Evolutionary conservation across 352 stramenopile species (phyloP).

Genomic region (Albugo laibachii): DNA sequence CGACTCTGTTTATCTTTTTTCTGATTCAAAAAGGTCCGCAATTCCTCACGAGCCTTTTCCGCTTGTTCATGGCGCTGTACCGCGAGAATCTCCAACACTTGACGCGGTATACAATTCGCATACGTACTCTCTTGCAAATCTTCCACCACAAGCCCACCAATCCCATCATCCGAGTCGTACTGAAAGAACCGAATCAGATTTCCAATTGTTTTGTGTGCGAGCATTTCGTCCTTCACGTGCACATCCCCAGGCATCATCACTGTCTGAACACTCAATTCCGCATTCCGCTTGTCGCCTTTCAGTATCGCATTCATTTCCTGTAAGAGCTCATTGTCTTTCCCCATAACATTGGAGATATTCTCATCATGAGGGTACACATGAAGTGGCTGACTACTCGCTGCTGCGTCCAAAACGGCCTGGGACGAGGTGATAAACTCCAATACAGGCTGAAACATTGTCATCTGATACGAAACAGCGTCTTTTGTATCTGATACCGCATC

Average conservation of each 20-base stretch:
- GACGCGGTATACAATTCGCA: conserved; percentile 56
- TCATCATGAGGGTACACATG: conserved; percentile 64
- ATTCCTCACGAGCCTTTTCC: conserved; percentile 54
- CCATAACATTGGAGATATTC: conserved; percentile 47
- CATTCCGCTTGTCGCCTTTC: conserved; percentile 48
- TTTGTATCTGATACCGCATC: conserved; percentile 9
- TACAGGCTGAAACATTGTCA: conserved; percentile 73
- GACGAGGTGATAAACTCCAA: conserved; percentile 76
- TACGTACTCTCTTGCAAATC: conserved; percentile 64
- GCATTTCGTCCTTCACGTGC: conserved; percentile 39
- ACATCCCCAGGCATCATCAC: conserved; percentile 76
- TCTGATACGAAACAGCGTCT: conserved; percentile 47
- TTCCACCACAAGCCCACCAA: conserved; percentile 62
- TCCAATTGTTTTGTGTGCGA: conserved; percentile 71
- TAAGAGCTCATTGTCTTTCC: conserved; percentile 42
- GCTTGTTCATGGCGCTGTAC: conserved; percentile 60
- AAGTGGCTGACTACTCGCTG: conserved; percentile 51
- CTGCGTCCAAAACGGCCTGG: conserved; percentile 63
- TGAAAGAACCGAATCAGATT: conserved; percentile 81
- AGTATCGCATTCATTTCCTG: conserved; percentile 49
- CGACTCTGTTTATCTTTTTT: conserved; percentile 73
- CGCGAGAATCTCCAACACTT: conserved; percentile 61
- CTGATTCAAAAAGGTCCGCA: conserved; percentile 61
- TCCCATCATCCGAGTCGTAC: conserved; percentile 67
- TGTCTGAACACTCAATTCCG: conserved; percentile 67